phyloP scores from a whole-genome alignment of 2,329 filamentous ascomycete species.

The Setomelanomma holmii region DNA sequence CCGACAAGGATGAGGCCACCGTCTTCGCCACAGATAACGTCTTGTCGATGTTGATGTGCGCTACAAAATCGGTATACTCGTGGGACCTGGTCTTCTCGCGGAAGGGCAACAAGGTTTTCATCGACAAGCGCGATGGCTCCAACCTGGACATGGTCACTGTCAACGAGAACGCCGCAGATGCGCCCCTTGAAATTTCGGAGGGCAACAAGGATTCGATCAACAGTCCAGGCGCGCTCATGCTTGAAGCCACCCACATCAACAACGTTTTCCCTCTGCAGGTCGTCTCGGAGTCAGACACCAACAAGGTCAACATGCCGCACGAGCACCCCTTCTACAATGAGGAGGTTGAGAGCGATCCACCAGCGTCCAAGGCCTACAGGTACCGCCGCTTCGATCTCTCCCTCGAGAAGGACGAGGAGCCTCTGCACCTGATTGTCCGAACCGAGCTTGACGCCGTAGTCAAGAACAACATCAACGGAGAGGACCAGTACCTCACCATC shows the following conservation, averaged over 20 bases:
- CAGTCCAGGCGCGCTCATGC: conserved; percentile 88
- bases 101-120: conserved; percentile 95
- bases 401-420: conserved; percentile 88
- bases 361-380: conserved; percentile 97
- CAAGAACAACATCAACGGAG: conserved; percentile 91
- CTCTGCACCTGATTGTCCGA: conserved; percentile 89
- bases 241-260: conserved; percentile 99
- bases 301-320: conserved; percentile 83
- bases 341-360: conserved; percentile 88
- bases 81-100: conserved; percentile 97
- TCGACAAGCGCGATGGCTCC: conserved; percentile 97
- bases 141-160: conserved; percentile 97
- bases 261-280: conserved; percentile 99
- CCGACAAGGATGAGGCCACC: conserved; percentile 93
- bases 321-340: conserved; percentile 98
- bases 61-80: conserved; percentile 93
- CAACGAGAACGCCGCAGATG: conserved; percentile 97
- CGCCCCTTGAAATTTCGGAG: conserved; percentile 88
- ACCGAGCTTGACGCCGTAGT: conserved; percentile 95
- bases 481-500: conserved; percentile 89
- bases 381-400: conserved; percentile 97
- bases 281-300: conserved; percentile 78
- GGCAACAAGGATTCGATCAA: conserved; percentile 95
- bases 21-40: conserved; percentile 98
- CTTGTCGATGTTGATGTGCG: conserved; percentile 99